phyloP scores from a whole-genome alignment of 2,329 filamentous ascomycete species.

The Colletotrichum simmondsii region DNA sequence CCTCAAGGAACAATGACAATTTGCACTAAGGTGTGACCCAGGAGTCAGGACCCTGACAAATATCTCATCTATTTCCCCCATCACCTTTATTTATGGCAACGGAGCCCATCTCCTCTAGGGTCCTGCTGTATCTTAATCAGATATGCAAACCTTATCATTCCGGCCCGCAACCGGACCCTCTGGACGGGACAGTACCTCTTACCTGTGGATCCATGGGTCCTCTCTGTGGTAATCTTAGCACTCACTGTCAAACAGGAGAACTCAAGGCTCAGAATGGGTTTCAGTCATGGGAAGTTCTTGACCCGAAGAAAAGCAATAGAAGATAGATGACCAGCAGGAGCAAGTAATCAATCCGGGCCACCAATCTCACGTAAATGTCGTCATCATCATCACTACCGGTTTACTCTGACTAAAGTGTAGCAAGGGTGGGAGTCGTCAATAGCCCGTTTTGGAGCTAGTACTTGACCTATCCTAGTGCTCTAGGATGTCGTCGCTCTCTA shows the following conservation, averaged over 20 bases:
- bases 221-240: too few relatives aligned
- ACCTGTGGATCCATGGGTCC: background rate
- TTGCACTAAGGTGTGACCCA: background rate
- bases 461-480: background rate
- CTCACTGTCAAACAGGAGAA: background rate
- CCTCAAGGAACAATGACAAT: background rate
- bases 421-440: background rate
- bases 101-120: background rate
- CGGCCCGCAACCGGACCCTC: background rate
- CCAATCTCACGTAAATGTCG: background rate
- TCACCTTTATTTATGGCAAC: background rate
- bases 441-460: background rate
- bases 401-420: background rate
- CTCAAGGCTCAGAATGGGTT: background rate
- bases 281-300: background rate
- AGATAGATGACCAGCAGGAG: background rate
- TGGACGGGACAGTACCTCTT: background rate
- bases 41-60: background rate
- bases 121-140: background rate
- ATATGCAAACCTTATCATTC: background rate
- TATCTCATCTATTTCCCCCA: background rate
- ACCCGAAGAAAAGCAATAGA: background rate
- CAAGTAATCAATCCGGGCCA: background rate
- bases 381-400: background rate
- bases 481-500: background rate